Base-by-base conservation (phyloP, 2,329 filamentous ascomycete genomes). In the Ramularia endophylla region DNA sequence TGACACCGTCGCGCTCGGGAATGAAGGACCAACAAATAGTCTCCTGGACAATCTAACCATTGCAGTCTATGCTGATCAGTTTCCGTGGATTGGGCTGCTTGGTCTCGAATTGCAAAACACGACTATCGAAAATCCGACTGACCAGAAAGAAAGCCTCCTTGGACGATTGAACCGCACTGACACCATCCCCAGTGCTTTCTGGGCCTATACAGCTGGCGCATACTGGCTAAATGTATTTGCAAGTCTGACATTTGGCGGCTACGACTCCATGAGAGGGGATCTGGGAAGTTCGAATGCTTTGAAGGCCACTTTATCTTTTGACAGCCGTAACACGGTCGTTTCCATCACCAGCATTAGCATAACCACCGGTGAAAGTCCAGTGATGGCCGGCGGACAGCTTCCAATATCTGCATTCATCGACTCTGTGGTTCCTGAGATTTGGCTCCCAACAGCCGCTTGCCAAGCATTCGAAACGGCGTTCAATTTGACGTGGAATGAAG, bases 121-220 rank as follows among this genome's bases (percentile, higher is more conserved):
- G 30, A 69, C 67, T 47, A 70, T 70, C 47, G 58, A 62, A 8
- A 53, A 54, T 38, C 60, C 57, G 46, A 63, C 58, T 27, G 49
- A 61, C 28, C 56, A 59, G 1, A 47, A 59, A 8, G 49, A 56
- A 3, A 59, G 55, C 30, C 52, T 65, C 17, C 43, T 68, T 38
- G 43, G 39, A n/a, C 55, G 44, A 8, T 40, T 68, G 17, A 54
- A 58, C 20, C 40, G 51, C n/a, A 29, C 19, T 4, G 51, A 53
- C 18, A 50, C 53, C 3, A 66, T 67, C 27, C 59, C 63, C 1
- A 65, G 63, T 36, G 39, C 55, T 5, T 65, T 61, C 0, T 69
- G 57, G 57, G 63, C 54, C 5, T 69, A 68, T 42, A 67, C 64
- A 3, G 66, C 66, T n/a, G 65, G 65, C 8, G 59, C 64, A 5